Evolutionary conservation across 805 yeast species (phyloP), one percentile per base, ranked within the genome.

Genomic region (Candida tammaniensis): DNA sequence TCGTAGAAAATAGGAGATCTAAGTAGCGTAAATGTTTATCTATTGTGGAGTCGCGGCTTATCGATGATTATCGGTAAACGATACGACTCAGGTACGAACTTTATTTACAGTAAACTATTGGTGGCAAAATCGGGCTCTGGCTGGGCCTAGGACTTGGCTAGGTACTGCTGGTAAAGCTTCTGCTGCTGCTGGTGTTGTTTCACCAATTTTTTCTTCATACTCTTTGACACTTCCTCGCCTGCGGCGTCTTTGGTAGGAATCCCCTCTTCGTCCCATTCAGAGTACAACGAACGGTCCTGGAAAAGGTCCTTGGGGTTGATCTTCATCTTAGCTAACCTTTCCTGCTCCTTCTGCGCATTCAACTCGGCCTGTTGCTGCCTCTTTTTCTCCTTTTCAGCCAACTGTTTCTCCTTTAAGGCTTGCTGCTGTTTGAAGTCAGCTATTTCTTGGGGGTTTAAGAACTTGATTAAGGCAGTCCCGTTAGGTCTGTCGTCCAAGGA

Each of bases 181-280:
- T 80, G 80, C 57, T 93, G 98, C 30, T 73, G 80, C 35, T 81
- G 86, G 59, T 77, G 79, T 52, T 72, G 82, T 64, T 93, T 93
- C 42, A 67, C 59, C 46, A 93, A 67, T 64, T 91, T 91, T 75
- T 93, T 93, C 40, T 69, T 68, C 64, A 82, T 78, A 56, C 95
- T 85, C 67, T 93, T 93, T 25, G 93, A 74, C 5, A 93, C 72
- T 44, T 84, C 93, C 47, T 79, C 86, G 9, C 98, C 98, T 7
- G 76, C 77, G 21, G 65, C 70, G 44, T 81, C 86, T 52, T 78
- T 80, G 0, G 79, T 70, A 13, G 98, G 98, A 12, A 93, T 38
- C 1, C 98, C 98, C 22, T 72, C 61, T 17, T 74, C 89, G 54
- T 93, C 97, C 85, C 91, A 93, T 52, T 76, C 84, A 7, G 76